Conservation (phyloP, 208 protist species). For the Crithidia brevicula region DNA sequence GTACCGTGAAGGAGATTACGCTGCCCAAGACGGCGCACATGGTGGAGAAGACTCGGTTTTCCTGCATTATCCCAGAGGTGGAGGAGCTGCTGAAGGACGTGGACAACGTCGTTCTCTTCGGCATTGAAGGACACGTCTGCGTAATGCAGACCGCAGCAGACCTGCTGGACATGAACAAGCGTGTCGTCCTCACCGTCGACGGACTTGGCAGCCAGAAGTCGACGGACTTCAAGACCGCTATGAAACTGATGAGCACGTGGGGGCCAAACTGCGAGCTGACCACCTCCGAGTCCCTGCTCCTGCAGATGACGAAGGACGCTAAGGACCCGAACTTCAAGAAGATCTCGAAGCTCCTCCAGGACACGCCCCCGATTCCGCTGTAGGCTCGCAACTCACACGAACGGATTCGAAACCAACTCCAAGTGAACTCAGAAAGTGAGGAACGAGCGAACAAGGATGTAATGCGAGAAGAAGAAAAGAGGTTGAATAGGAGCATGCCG, state of each 20-base stretch:
- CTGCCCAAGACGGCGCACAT: conserved; percentile 51
- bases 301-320: conserved; percentile 73
- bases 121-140: conserved; percentile 86
- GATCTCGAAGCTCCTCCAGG: conserved; percentile 54
- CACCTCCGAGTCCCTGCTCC: conserved; percentile 73
- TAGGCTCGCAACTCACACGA: no score
- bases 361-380: conserved; percentile 41
- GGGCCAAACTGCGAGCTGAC: conserved; percentile 58
- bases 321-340: conserved; percentile 77
- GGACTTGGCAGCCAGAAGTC: conserved; percentile 76
- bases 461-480: no score
- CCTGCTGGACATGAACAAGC: conserved; percentile 74
- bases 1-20: conserved; percentile 62
- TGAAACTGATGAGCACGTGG: conserved; percentile 70
- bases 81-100: conserved; percentile 47
- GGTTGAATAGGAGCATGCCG: no score
- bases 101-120: conserved; percentile 75
- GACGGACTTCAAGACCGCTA: conserved; percentile 59
- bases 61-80: conserved; percentile 59
- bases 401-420: no score
- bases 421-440: no score
- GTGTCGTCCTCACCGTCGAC: conserved; percentile 67
- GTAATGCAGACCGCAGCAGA: conserved; percentile 78
- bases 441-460: no score
- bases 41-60: conserved; percentile 65